These are phyloP conservation scores for Euphorbia corollata DNA, from an alignment of 441 rosid species.

Conservation along the genomic window DNA sequence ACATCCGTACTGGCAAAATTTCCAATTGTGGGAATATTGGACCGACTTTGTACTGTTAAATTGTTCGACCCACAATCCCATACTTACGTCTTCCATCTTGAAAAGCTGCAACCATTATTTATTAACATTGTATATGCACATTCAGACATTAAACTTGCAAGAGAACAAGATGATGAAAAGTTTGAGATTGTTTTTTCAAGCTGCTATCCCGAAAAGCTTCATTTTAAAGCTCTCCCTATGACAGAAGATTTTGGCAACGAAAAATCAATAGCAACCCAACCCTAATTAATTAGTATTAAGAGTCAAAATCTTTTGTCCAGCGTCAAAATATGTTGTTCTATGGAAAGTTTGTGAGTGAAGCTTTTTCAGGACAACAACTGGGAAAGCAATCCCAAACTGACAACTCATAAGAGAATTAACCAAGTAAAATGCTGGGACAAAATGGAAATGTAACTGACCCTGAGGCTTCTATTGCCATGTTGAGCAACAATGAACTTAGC, in stretches of 20 bases:
- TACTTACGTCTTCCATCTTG: conserved; percentile 99
- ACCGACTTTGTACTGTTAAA: conserved; percentile 56
- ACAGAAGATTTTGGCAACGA: too few relatives aligned
- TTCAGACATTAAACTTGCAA: not conserved
- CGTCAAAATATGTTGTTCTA: too few relatives aligned
- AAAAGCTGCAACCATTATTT: conserved; percentile 49
- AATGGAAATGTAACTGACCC: conserved; percentile 38
- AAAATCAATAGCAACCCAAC: too few relatives aligned
- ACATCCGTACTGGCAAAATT: conserved; percentile 94
- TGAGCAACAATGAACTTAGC: conserved; percentile 57
- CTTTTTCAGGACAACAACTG: too few relatives aligned
- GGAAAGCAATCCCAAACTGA: too few relatives aligned
- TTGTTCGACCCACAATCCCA: conserved; percentile 98
- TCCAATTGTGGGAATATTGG: conserved; percentile 86
- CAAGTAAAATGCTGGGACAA: not conserved
- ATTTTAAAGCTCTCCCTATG: too few relatives aligned
- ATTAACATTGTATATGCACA: not conserved
- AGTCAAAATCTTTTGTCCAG: too few relatives aligned
- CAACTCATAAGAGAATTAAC: not conserved
- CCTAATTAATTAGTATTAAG: too few relatives aligned
- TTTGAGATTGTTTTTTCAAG: too few relatives aligned
- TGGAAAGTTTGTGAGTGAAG: too few relatives aligned
- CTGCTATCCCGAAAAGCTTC: too few relatives aligned
- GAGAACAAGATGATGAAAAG: not conserved
- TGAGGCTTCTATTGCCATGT: conserved; percentile 51